Base-by-base conservation (phyloP, 257 asterid species). In the Scutellaria barbata region DNA sequence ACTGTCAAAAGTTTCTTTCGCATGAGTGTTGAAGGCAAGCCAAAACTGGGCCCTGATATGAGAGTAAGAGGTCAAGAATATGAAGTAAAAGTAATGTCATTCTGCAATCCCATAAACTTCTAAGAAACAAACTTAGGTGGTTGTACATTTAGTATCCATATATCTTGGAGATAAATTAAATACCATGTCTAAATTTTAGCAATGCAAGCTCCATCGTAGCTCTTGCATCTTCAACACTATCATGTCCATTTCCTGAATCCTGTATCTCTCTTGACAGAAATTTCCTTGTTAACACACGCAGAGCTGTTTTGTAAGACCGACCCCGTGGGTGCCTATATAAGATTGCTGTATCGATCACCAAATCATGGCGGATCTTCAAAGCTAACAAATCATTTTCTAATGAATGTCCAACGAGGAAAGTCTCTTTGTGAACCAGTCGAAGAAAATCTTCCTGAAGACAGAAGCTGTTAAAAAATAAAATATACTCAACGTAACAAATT, bases 191-290 rank as follows among this genome's bases (percentile, higher is more conserved):
- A 20, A 69, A 55, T 83, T 95, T 95, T 58, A 92, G 81, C 79
- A 89, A 73, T 7, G 95, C 96, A 66, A 95, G 91, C 59, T 95
- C 97, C 89, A 92, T 67, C 0, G 99, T 75, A 57, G 98, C 98
- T 85, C 90, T 85, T 59, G 99, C 99, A 81, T 95, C 99, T 81
- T 95, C 98, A 22, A 81, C 78, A 55, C 98, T 92, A 76, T 95
- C 99, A 48, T 92, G 99, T 47, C 99, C 99, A 55, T 87, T 89
- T 73, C 79, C 94, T 13, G 99, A 89, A 77, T 82, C 88, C 73
- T 92, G 99, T 72, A 95, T 95, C 82, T 80, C 95, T 81, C 90
- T 87, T 66, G 82, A 82, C 61, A 89, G 98, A 75, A 88, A 89
- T 79, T 59, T 89, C 75, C 90, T 79, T 62, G 93, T 80, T 69